Base-by-base conservation (phyloP, 73 alveolate genomes). In the Paramecium pentaurelia region DNA sequence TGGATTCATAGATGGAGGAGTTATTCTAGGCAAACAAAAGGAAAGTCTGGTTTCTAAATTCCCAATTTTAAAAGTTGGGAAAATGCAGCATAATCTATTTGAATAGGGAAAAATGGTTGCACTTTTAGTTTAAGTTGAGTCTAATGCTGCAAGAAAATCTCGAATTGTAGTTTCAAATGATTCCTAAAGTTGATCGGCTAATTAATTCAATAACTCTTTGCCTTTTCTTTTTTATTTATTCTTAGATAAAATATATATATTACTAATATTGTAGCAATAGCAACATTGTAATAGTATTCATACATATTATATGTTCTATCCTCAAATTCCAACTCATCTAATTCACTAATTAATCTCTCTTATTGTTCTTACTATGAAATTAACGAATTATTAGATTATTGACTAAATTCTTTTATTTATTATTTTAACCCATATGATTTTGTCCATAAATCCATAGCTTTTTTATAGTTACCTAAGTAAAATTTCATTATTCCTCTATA, bases 291-390 rank as follows among this genome's bases (percentile, higher is more conserved):
- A 40, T 89, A 89, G 47, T 89, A 83, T 83, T 89, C 94, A 73
- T 89, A 89, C 71, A 89, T 51, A 32, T 89, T 89, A 47, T 71
- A 89, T 38, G 94, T 89, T 89, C 94, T 89, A 73, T 89, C 88
- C 22, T 77, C 88, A 42, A 89, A 89, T 71, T 68, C 90, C n/a
- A 71, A 73, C 51, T 89, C 94, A 22, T 89, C 94, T 45, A 89
- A 89, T 44, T 80, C 91, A 80, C 73, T 80, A 18, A 42, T 80
- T 37, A 73, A 73, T 45, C 91, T 80, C 0, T 80, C 91, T 14
- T 80, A 45, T 20, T 80, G 34, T 32, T 44, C 58, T 44, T 32
- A 32, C 27, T 32, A 49, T 10, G 91, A 80, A 18, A 28, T 64
- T 27, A 42, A 45, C 7, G 87, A 73, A 12, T 49, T 80, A 45